Evolutionary conservation across 352 stramenopile species (phyloP).

Genomic region (Phytopythium mirpurense): DNA sequence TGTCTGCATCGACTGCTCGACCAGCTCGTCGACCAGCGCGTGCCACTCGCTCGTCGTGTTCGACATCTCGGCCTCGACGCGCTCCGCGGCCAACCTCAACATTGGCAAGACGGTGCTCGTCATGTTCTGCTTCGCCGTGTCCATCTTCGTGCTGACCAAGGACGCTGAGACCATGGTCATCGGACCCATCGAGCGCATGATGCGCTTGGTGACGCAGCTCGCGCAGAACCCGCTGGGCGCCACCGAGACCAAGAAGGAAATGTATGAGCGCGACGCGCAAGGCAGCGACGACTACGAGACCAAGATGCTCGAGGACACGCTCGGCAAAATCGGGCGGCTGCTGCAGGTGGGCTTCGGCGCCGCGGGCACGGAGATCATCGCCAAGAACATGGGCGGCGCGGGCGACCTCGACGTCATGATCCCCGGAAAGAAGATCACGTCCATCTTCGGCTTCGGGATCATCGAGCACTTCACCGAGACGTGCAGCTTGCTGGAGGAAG

Average conservation of each 20-base stretch:
- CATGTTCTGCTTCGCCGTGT: slow-evolving; percentile 89
- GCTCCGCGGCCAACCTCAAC: slow-evolving; percentile 45
- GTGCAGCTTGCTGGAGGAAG: slow-evolving; percentile 89
- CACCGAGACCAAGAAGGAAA: slow-evolving; percentile 60
- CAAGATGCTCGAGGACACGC: slow-evolving; percentile 93
- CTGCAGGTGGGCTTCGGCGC: slow-evolving; percentile 96
- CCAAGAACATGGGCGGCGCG: slow-evolving; percentile 93
- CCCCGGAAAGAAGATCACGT: slow-evolving; percentile 95
- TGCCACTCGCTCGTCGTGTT: slow-evolving; percentile 76
- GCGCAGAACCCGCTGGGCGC: slow-evolving; percentile 64
- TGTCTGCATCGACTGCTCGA: slow-evolving; percentile 46
- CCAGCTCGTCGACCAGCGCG: slow-evolving; percentile 20
- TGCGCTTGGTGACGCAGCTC: slow-evolving; percentile 74
- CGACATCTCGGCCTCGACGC: slow-evolving; percentile 52
- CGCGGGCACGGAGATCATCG: slow-evolving; percentile 97
- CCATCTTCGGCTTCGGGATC: slow-evolving; percentile 95
- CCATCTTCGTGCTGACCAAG: slow-evolving; percentile 90
- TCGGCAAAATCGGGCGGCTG: slow-evolving; percentile 92
- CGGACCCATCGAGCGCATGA: slow-evolving; percentile 95
- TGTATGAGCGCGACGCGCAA: slow-evolving; percentile 72
- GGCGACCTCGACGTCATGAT: slow-evolving; percentile 96
- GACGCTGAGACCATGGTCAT: slow-evolving; percentile 96
- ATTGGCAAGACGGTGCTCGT: slow-evolving; percentile 87
- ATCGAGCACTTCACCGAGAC: slow-evolving; percentile 96
- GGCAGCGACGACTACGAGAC: slow-evolving; percentile 92